Base-by-base conservation (phyloP, 2,329 filamentous ascomycete species). In the Claviceps sp. region DNA sequence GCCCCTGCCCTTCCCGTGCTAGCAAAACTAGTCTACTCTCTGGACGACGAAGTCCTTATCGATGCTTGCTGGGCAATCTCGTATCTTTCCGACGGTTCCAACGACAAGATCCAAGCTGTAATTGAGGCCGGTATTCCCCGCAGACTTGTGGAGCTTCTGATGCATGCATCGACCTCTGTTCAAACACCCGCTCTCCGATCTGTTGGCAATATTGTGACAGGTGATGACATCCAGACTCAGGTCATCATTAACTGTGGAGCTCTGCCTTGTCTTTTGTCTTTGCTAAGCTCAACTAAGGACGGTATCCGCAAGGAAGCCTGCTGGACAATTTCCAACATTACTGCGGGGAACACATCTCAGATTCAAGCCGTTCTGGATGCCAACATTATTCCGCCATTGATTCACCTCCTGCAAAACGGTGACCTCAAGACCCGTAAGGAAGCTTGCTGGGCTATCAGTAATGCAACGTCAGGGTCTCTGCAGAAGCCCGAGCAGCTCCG, bases 21-120 rank as follows among this genome's bases (percentile, higher is more conserved):
- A 54, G 82, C 93, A 60, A 98, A 98, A 77, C 83, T 98, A 38
- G 91, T 98, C 55, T 98, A 98, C 73, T 97, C 93, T 56, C 80
- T 98, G 52, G 93, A 98, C 65, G 93, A 98, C 60, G 93, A 98
- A 69, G 93, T 98, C 53, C 76, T 98, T 55, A 98, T 98, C 63
- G 93, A 98, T 70, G 93, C 93, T 54, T 98, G 93, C 82, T 98
- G 93, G 93, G 93, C 93, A 56, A 97, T 98, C 64, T 97, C 91
- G 1, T 98, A 98, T 66, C 82, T 98, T 20, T 97, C 93, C 3
- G 93, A 98, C 69, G 93, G 93, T 44, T 88, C 90, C 62, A 98
- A 98, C 68, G 93, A 98, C 66, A 98, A 98, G 77, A 98, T 98
- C 58, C 93, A 98, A 72, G 91, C 93, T 46, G 93, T 98, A 52